Percentiles rank a stretch among this genome's conserved stretches.
These are phyloP conservation scores for Leersia perrieri DNA, from an alignment of 176 grass and related monocot species.

Conservation along the genomic window DNA sequence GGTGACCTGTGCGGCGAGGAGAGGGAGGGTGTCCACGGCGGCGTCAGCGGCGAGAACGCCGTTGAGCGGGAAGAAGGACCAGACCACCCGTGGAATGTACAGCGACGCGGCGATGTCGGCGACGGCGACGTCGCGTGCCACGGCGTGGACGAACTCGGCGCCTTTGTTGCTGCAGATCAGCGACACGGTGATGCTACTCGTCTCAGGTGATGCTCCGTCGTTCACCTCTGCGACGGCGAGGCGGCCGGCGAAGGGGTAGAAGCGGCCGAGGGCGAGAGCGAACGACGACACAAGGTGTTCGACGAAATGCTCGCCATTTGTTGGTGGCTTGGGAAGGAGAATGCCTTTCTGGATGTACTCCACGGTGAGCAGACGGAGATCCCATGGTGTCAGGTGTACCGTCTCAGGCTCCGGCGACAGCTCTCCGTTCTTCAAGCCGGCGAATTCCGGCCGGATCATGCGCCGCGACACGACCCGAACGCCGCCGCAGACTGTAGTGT, in stretches of 20 bases:
- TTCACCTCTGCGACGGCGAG: not conserved
- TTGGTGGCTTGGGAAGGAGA: constrained; percentile 20
- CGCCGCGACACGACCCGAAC: not conserved
- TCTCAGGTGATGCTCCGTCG: not conserved
- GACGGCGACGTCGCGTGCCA: constrained; percentile 20
- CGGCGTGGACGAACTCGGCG: constrained; percentile 53
- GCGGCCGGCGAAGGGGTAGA: constrained; percentile 54
- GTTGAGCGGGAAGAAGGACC: not conserved
- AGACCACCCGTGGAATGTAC: not conserved
- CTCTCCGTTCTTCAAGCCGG: not conserved
- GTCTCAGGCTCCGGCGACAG: not conserved
- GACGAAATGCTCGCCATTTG: not conserved
- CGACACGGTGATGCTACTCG: not conserved
- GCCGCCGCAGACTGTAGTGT: not conserved
- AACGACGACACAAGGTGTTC: constrained; percentile 14
- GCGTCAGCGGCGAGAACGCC: constrained; percentile 7
- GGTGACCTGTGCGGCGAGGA: constrained; percentile 22
- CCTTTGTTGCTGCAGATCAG: constrained; percentile 25
- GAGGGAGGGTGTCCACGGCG: not conserved
- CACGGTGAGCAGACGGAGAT: constrained; percentile 19
- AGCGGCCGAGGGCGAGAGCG: constrained; percentile 23
- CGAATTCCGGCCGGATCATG: not conserved
- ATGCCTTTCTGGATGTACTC: constrained; percentile 24
- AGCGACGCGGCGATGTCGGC: constrained; percentile 22
- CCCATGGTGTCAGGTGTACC: constrained; percentile 19